Base-by-base conservation (phyloP, 805 yeast genomes). In the Metschnikowia vanudenii region DNA sequence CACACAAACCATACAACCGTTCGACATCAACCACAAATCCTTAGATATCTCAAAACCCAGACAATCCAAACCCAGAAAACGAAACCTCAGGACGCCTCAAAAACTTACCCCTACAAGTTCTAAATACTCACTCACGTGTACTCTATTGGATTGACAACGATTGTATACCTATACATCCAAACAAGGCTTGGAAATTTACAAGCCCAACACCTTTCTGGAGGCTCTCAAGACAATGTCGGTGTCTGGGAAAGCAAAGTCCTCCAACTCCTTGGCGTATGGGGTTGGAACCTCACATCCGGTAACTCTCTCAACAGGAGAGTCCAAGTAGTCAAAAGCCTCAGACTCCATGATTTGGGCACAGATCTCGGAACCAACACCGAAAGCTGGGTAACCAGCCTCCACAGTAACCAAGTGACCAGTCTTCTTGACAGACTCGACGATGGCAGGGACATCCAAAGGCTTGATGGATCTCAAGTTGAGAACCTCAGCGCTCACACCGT, bases 271-370 rank as follows among this genome's bases (percentile, higher is more conserved):
- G 60, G 97, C 96, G 68, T 94, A 94, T 56, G 99, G 99, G 59
- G 99, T 94, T 71, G 99, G 99, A 28, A 91, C 97, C 76, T 94
- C 99, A 67, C 98, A 96, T 71, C 99, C 99, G 50, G 99, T 94
- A 62, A 91, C 92, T 80, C 99, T 89, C 76, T 85, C 96, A 57
- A 94, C 88, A 60, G 99, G 99, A 51, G 98, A 96, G 73, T 94
- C 99, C 65, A 94, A 81, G 81, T 90, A 88, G 74, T 94, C 99
- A 58, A 94, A 94, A 44, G 96, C 98, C 73, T 91, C 97, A 49
- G 95, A 82, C 76, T 94, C 99, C 97, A 94, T 90, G 66, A 94
- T 78, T 74, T 90, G 96, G 52, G 98, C 99, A 68, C 91, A 82
- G 63, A 94, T 88, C 79, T 94, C 99, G 45, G 97, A 88, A 64